These are phyloP conservation scores for Termitomyces heimii DNA, from an alignment of 768 basidiomycete species.

Conservation along the genomic window DNA sequence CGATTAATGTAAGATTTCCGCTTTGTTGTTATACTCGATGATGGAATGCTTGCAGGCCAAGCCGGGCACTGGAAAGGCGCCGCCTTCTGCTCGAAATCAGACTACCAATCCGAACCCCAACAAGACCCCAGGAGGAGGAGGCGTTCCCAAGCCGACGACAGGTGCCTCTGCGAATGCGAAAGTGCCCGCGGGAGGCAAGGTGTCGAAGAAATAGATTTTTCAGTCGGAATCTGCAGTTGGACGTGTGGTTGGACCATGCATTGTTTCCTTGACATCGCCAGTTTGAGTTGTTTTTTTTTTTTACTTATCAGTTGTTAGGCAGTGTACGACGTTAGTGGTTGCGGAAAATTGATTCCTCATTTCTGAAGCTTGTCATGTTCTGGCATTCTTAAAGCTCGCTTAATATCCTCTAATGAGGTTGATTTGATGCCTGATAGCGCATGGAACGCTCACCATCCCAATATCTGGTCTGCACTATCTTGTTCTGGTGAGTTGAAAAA, in stretches of 20 bases:
- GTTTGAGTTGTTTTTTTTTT: background rate
- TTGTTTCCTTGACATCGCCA: background rate
- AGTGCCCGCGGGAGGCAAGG: slow-evolving; percentile 5
- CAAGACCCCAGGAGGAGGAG: slow-evolving; percentile 2
- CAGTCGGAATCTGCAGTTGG: background rate
- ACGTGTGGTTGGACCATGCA: background rate
- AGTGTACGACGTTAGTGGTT: background rate
- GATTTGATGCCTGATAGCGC: background rate
- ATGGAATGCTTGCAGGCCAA: slow-evolving; percentile 1
- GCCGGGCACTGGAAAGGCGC: slow-evolving; percentile 3
- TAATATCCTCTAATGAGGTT: background rate
- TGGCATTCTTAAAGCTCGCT: background rate
- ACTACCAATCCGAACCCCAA: background rate
- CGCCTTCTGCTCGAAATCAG: slow-evolving; percentile 3
- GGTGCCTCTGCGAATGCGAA: slow-evolving; percentile 3
- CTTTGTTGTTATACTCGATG: background rate
- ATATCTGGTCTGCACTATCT: background rate
- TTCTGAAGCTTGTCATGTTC: background rate
- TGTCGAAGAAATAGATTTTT: slow-evolving; percentile 5
- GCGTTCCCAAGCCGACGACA: slow-evolving; percentile 3
- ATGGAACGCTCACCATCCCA: background rate
- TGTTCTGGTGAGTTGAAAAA: background rate
- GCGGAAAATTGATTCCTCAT: background rate
- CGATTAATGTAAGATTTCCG: background rate
- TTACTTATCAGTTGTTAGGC: background rate